A percentile compares a stretch with the other conserved stretches of the same genome.
phyloP scores from a whole-genome alignment of 352 stramenopile species.

The Globisporangium sylvaticum region DNA sequence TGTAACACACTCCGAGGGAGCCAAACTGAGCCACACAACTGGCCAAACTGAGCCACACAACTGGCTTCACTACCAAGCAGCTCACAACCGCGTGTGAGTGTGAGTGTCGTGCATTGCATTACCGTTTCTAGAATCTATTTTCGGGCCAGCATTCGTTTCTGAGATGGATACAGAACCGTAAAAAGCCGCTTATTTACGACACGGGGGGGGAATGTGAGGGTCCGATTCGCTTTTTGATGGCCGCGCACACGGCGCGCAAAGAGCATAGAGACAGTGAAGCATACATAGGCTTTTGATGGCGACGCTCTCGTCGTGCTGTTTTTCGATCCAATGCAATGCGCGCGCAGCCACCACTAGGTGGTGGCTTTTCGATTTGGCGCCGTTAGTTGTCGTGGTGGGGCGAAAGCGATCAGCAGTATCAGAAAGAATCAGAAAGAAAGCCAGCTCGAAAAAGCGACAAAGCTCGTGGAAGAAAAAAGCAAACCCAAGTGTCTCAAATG shows the following conservation, averaged over 20 bases:
- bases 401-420: no score
- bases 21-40: neutral
- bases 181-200: neutral
- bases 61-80: no score
- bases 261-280: no score
- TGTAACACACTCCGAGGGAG: neutral
- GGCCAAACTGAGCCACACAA: neutral
- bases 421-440: slow-evolving; percentile 7
- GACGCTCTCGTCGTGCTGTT: no score
- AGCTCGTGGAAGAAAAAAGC: slow-evolving; percentile 2
- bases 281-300: no score
- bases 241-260: no score
- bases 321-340: no score
- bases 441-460: slow-evolving; percentile 6
- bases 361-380: neutral
- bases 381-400: neutral
- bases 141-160: neutral
- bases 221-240: neutral
- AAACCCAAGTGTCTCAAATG: slow-evolving; percentile 10
- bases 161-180: neutral
- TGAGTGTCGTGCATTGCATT: neutral
- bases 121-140: neutral
- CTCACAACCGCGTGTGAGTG: neutral
- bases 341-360: neutral
- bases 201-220: neutral